Evolutionary conservation across 345 rosid genomes (phyloP), one percentile per base, ranked within the genome.

Genomic region (Lepidium aucheri): DNA sequence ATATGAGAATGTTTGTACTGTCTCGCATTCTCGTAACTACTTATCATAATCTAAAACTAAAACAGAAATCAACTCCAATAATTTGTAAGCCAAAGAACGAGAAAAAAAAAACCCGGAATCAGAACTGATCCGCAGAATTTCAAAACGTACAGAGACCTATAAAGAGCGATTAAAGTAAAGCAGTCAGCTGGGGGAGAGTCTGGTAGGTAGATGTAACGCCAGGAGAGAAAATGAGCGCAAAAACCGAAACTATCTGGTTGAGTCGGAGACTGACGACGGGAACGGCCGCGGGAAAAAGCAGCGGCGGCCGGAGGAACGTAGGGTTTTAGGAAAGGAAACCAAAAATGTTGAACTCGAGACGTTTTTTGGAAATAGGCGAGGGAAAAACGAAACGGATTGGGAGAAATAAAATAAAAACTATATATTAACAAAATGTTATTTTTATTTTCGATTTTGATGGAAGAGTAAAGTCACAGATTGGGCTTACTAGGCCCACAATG

Each of bases 221-320:
- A 52, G n/a, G 49, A 59, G 44, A n/a, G 9, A 59, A 35, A 6
- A 53, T 6, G 28, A 54, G 8, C 32, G 13, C 0, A 7, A 49
- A 7, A 14, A 6, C 5, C 47, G 12, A 7, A 22, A 45, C 8
- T 13, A 11, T 17, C 32, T 13, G 10, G 5, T 32, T 14, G 7
- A 7, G 49, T 8, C 42, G 62, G 67, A 26, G 57, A 53, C 8
- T 2, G 26, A 35, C 65, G 45, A 46, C 71, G 60, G 52, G 0
- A 45, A 18, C n/a, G 34, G 63, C 35, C n/a, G 7, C n/a, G 47
- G 26, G 8, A 39, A 39, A 39, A 56, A 11, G 43, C 52, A 11
- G 44, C 38, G 68, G 73, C 77, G 63, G 77, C 60, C 60, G 77
- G 77, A 66, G 68, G 8, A 67, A 20, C 57, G 57, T 67, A 73